phyloP scores from a whole-genome alignment of 148 eudicot species.

The Cornus controversa region DNA sequence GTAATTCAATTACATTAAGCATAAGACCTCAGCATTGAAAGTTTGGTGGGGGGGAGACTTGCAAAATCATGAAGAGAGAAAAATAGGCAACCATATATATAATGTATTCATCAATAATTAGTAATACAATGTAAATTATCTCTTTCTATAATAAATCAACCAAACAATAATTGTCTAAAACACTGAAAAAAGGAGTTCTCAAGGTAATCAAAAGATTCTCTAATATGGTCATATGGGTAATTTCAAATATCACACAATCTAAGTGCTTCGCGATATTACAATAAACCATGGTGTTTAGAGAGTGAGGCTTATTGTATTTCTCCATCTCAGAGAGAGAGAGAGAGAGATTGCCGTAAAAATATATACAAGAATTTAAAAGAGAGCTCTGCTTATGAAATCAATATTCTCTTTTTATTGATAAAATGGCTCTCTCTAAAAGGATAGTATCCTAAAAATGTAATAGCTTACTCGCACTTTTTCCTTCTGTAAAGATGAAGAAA shows the following conservation, averaged over 20 bases:
- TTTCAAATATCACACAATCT: not conserved
- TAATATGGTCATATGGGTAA: not conserved
- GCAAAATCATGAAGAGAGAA: not conserved
- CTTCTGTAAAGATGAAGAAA: no score
- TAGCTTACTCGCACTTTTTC: no score
- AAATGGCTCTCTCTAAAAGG: no score
- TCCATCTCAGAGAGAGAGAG: not conserved
- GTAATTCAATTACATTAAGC: conserved; percentile 1
- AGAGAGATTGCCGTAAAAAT: not conserved
- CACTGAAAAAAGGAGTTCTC: not conserved
- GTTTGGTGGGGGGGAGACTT: not conserved
- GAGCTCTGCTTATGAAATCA: no score
- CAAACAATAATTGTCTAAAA: not conserved
- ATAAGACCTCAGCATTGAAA: no score
- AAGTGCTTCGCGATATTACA: not conserved
- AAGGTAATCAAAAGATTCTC: not conserved
- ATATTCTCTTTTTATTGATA: no score
- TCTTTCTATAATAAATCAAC: not conserved
- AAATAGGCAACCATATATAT: not conserved
- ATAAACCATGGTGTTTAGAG: not conserved
- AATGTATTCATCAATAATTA: not conserved
- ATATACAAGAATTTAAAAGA: not conserved
- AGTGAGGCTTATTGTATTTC: not conserved
- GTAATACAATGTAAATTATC: not conserved
- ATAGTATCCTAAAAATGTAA: no score